Evolutionary conservation across 2,329 filamentous ascomycete species (phyloP).

Genomic region (Escovopsis sp.): DNA sequence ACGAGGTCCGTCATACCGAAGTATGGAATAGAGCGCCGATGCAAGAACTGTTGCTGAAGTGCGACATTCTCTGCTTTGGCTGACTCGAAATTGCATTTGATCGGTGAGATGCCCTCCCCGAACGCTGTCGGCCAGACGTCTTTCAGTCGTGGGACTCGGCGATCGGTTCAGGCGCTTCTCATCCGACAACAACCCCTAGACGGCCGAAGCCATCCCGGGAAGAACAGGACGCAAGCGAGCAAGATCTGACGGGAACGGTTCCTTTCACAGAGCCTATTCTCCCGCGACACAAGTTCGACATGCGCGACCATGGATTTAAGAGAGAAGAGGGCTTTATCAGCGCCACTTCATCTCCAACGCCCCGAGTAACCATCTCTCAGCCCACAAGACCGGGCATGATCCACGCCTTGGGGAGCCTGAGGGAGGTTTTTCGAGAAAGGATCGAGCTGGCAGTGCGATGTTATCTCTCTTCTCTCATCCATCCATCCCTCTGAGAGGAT

Average conservation of each 20-base stretch:
- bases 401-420: conserved; percentile 32
- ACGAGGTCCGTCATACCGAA: conserved; percentile 52
- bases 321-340: conserved; percentile 40
- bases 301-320: conserved; percentile 57
- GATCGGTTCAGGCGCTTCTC: conserved; percentile 29
- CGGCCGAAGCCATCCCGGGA: conserved; percentile 22
- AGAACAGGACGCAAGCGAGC: conserved; percentile 18
- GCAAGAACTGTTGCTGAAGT: conserved; percentile 82
- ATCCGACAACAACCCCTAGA: conserved; percentile 62
- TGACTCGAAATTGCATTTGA: conserved; percentile 72
- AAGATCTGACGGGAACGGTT: conserved; percentile 4
- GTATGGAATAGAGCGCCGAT: conserved; percentile 59
- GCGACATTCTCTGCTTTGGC: conserved; percentile 84
- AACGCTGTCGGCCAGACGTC: conserved; percentile 1
- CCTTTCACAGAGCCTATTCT: conserved; percentile 18
- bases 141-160: conserved; percentile 3
- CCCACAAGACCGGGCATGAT: conserved; percentile 26
- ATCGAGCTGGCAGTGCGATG: conserved; percentile 57
- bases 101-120: conserved; percentile 50
- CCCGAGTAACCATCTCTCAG: conserved; percentile 47
- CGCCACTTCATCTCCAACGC: conserved; percentile 63
- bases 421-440: conserved; percentile 47
- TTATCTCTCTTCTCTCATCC: conserved; percentile 8
- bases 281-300: conserved; percentile 7
- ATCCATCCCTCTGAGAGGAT: too few relatives aligned